Evolutionary conservation across 169 alveolate genomes (phyloP), one percentile per base, ranked within the genome.

Genomic region (Theileria orientalis): DNA sequence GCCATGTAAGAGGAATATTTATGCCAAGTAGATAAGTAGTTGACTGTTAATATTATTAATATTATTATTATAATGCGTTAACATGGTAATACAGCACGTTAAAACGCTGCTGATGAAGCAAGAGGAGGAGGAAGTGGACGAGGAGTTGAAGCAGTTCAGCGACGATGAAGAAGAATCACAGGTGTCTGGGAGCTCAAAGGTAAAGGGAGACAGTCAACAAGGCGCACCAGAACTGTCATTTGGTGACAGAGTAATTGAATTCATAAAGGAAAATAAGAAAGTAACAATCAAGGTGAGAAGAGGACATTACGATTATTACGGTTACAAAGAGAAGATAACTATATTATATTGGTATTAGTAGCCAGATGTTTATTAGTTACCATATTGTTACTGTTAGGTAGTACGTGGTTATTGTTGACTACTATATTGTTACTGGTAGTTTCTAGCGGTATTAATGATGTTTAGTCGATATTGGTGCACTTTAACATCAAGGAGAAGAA

Each of bases 401-500:
- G n/a, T n/a, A n/a, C n/a, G n/a, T n/a, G n/a, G n/a, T n/a, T n/a
- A n/a, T n/a, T n/a, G n/a, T n/a, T n/a, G n/a, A n/a, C n/a, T n/a
- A n/a, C n/a, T n/a, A n/a, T n/a, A n/a, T n/a, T n/a, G n/a, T n/a
- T n/a, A n/a, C n/a, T n/a, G n/a, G n/a, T n/a, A n/a, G n/a, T n/a
- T n/a, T 42, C 16, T 13, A 13, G 16, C 52, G 16, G 16, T 42
- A 14, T 14, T 16, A 42, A 13, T 11, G 25, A 59, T 35, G 19
- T 57, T 25, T 44, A 78, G 86, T 46, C 73, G 11, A 52, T 80
- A n/a, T 82, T 80, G 29, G 78, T 41, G 5, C 83, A 72, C 47
- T 80, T 80, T 70, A 70, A 80, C 52, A 80, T 80, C 64, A 80
- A 54, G 61, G 72, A 68, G 40, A 80, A 80, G 66, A 80, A 80